Evolutionary conservation across 2,329 filamentous ascomycete species (phyloP), one percentile per base, ranked within the genome.

Genomic region (Alternaria ethzedia): DNA sequence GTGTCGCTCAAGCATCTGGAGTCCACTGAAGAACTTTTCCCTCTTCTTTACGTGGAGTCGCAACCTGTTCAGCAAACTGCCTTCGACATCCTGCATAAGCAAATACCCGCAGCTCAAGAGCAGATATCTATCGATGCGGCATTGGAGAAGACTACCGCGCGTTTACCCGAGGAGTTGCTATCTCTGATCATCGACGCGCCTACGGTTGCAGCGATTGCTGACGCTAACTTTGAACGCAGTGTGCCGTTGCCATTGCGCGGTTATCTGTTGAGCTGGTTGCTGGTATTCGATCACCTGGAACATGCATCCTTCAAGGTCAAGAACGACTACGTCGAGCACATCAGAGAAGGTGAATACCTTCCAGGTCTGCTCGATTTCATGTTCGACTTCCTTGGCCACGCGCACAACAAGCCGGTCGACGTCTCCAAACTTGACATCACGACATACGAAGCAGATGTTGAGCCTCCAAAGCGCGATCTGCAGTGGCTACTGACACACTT

Each of bases 251-350:
- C 87, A 0, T 84, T 97, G 51, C 88, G 93, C 56, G 89, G 90
- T 10, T 99, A 97, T 74, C 85, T 99, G 3, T 84, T 97, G 26
- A 91, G 93, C 11, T 99, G 96, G 96, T 88, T 92, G 67, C 84
- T 98, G 1, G 86, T 97, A 0, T 98, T 97, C 75, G 93, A 97
- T 70, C 90, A 95, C 47, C 96, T 95, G 75, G 83, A 85, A 17
- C 88, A 89, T 20, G 89, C 94, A 12, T 93, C 94, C 0, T 90
- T 92, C 78, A 93, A 93, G 71, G 89, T 98, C 15, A 91, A 93
- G 70, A 88, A 88, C 62, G 90, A 94, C 72, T 98, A 97, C 73
- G 87, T 89, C 0, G 88, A 93, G 23, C 88, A 91, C 62, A 86
- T 99, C 59, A 96, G 94, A 76, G 86, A 91, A 25, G 89, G 90